These are phyloP conservation scores for Corylus avellana DNA, from an alignment of 306 rosid species.

Conservation along the genomic window DNA sequence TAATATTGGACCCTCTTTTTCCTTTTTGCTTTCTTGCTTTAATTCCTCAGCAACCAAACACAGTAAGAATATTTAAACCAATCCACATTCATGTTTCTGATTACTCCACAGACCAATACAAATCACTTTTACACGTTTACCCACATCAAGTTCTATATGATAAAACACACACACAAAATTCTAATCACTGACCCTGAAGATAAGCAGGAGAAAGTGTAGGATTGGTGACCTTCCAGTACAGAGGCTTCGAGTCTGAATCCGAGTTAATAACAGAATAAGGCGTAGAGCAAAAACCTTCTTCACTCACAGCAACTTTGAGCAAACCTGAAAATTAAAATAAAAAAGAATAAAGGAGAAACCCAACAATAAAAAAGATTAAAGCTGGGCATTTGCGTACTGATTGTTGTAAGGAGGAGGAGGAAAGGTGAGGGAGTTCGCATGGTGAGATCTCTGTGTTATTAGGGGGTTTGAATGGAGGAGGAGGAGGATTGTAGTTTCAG, in stretches of 20 bases:
- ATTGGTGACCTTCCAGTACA: constrained; percentile 62
- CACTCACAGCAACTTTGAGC: constrained; percentile 38
- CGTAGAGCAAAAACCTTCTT: constrained; percentile 76
- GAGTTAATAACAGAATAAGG: constrained; percentile 41
- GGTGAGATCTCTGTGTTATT: background rate
- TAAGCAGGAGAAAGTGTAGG: constrained; percentile 78
- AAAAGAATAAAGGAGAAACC: background rate
- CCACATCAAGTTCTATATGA: background rate
- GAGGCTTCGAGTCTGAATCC: constrained; percentile 44
- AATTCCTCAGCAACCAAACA: constrained; percentile 2
- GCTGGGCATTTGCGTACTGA: constrained; percentile 19
- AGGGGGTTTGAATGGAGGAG: background rate
- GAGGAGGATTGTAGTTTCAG: background rate
- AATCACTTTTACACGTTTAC: background rate
- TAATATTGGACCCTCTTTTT: background rate
- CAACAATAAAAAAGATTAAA: too few relatives aligned
- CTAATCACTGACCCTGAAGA: constrained; percentile 60
- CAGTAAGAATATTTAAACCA: background rate
- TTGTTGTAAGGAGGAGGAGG: constrained; percentile 26
- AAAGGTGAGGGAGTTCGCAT: constrained; percentile 27
- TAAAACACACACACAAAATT: background rate
- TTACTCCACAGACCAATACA: constrained; percentile 15
- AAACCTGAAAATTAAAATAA: constrained; percentile 49
- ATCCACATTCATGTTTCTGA: background rate
- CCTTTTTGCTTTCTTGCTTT: background rate